Percentiles rank a stretch among this genome's conserved stretches.
These are phyloP conservation scores for Candida sphagnicola DNA, from an alignment of 805 yeast species.

Conservation along the genomic window DNA sequence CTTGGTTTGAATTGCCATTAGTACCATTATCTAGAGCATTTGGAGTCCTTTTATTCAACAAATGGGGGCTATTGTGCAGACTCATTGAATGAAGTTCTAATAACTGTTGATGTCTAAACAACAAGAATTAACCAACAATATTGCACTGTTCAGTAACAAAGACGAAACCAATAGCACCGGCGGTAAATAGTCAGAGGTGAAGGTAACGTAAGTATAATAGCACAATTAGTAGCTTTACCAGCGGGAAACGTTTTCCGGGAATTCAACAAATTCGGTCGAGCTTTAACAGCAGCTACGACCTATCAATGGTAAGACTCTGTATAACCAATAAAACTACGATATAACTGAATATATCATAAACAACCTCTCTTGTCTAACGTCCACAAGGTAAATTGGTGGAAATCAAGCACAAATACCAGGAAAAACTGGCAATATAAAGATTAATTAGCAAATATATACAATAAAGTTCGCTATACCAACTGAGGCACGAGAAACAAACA, in stretches of 20 bases:
- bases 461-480: too few relatives aligned
- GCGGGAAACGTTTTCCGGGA: too few relatives aligned
- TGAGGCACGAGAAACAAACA: too few relatives aligned
- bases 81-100: slow-evolving; percentile 19
- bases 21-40: slow-evolving; percentile 10
- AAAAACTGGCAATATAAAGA: too few relatives aligned
- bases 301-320: too few relatives aligned
- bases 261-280: too few relatives aligned
- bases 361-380: neutral
- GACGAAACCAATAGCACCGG: neutral
- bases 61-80: slow-evolving; percentile 34
- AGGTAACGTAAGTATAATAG: neutral
- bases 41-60: slow-evolving; percentile 29
- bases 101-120: too few relatives aligned
- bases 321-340: neutral
- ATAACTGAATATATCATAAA: neutral
- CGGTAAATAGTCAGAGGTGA: neutral
- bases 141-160: neutral
- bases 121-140: too few relatives aligned
- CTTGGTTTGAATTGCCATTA: neutral
- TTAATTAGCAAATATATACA: too few relatives aligned
- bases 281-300: too few relatives aligned
- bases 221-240: too few relatives aligned
- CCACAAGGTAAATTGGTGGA: neutral
- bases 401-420: neutral